Evolutionary conservation across 148 eudicot species (phyloP), one percentile per base, ranked within the genome.

Genomic region (Amaranthus palmeri): DNA sequence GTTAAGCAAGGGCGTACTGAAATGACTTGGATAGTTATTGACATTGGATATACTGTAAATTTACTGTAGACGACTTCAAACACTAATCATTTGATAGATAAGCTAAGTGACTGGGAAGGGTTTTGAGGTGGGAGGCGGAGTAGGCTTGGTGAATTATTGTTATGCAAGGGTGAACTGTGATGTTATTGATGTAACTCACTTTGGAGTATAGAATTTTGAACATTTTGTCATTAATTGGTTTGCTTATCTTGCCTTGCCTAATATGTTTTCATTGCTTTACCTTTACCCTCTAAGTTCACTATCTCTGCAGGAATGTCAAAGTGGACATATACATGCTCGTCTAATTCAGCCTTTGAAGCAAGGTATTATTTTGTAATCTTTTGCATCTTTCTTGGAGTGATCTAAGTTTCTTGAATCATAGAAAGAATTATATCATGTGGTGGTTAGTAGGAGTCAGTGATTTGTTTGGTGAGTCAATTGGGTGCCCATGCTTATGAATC

Each of bases 231-330:
- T 73, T 15, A 60, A 56, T 12, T 53, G 60, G 8, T 10, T 5
- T 50, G 54, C 25, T 48, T 67, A 48, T 63, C 46, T 65, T 72
- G 12, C 7, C 9, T 72, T 18, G 52, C 56, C 2, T 72, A 46
- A 61, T 47, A 18, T 61, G 51, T 61, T 65, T 14, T 52, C 59
- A 5, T 52, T 78, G 41, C 55, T 12, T 40, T 53, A 73, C 61
- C 55, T 12, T 40, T 53, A 73, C 61, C 69, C 25, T 54, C 44
- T 73, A 9, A 50, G 56, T 43, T 51, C 18, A 18, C 15, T 77
- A 44, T 77, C 54, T 44, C n/a, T 65, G 50, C 82, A 92, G 97
- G 90, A 72, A 68, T 83, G 78, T 79, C 81, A 70, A 65, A 77
- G 65, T 57, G 80, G 51, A 71, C 75, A 49, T 55, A 54, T 51